Percentiles rank a stretch among this genome's conserved stretches.
Conservation (phyloP, 768 basidiomycete species). For the Macrolepiota fuliginosa region DNA sequence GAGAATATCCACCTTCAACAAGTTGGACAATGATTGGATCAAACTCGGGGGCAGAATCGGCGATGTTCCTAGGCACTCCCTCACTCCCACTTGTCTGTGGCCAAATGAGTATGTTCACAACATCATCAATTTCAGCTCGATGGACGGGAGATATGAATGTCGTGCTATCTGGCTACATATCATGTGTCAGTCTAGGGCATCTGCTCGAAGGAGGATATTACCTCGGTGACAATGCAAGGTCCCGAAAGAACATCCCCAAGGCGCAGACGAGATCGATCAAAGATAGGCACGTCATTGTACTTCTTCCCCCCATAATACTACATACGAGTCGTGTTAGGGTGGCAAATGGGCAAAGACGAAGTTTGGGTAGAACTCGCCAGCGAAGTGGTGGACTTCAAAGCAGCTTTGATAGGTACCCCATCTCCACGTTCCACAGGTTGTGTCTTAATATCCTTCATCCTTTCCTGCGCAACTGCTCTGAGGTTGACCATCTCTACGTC, state of each 20-base stretch:
- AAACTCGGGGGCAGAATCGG: background rate
- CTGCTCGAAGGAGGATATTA: background rate
- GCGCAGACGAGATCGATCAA: conserved; percentile 20
- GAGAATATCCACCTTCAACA: conserved; percentile 12
- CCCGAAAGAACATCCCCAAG: conserved; percentile 21
- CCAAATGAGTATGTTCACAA: conserved; percentile 28
- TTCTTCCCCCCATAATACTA: conserved; percentile 19
- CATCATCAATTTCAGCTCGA: conserved; percentile 24
- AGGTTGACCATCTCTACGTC: conserved; percentile 24
- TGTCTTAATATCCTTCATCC: conserved; percentile 8
- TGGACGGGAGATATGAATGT: conserved; percentile 24
- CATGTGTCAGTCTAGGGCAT: background rate
- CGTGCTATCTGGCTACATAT: conserved; percentile 22
- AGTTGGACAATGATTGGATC: conserved; percentile 16
- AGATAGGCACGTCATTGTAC: conserved; percentile 22
- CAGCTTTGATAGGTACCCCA: background rate
- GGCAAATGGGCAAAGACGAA: no score
- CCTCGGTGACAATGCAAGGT: conserved; percentile 26
- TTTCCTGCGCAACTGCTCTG: conserved; percentile 21
- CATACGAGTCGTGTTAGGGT: background rate
- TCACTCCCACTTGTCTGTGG: background rate
- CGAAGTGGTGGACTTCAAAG: background rate
- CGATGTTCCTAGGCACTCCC: background rate
- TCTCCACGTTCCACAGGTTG: background rate
- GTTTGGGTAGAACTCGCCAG: background rate